phyloP scores from a whole-genome alignment of 2,329 filamentous ascomycete species.

The Diplodia intermedia region DNA sequence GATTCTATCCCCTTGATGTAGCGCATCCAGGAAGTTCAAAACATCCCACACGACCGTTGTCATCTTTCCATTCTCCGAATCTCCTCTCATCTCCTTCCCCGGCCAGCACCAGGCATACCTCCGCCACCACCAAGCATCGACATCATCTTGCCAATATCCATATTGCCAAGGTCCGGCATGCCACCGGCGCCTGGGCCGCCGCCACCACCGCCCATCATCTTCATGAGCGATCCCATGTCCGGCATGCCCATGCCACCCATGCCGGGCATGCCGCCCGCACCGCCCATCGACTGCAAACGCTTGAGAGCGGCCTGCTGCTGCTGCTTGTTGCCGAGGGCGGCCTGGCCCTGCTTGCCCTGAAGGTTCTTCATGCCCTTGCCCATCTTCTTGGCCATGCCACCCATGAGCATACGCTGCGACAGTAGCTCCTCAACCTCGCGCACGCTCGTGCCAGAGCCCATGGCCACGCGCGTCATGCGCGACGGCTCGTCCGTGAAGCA shows the following conservation, averaged over 20 bases:
- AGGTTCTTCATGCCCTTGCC: constrained; percentile 98
- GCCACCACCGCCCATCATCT: constrained; percentile 78
- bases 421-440: constrained; percentile 93
- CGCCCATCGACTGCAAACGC: constrained; percentile 89
- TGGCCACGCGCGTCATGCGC: constrained; percentile 89
- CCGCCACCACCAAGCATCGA: constrained; percentile 47
- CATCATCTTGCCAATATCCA: constrained; percentile 43
- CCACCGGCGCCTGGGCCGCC: constrained; percentile 60
- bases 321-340: constrained; percentile 88
- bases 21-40: neutral
- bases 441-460: constrained; percentile 88
- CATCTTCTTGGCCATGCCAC: constrained; percentile 99
- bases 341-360: constrained; percentile 88
- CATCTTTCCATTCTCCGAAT: neutral
- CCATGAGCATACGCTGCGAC: constrained; percentile 99
- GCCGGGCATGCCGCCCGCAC: constrained; percentile 64
- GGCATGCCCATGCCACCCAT: constrained; percentile 71
- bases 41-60: neutral
- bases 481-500: constrained; percentile 91
- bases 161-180: constrained; percentile 65
- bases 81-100: constrained; percentile 27
- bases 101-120: constrained; percentile 18
- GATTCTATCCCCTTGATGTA: neutral
- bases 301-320: constrained; percentile 98
- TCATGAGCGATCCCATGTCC: constrained; percentile 86